phyloP scores from a whole-genome alignment of 2,329 filamentous ascomycete species.

The Dothideomycetes sp. region DNA sequence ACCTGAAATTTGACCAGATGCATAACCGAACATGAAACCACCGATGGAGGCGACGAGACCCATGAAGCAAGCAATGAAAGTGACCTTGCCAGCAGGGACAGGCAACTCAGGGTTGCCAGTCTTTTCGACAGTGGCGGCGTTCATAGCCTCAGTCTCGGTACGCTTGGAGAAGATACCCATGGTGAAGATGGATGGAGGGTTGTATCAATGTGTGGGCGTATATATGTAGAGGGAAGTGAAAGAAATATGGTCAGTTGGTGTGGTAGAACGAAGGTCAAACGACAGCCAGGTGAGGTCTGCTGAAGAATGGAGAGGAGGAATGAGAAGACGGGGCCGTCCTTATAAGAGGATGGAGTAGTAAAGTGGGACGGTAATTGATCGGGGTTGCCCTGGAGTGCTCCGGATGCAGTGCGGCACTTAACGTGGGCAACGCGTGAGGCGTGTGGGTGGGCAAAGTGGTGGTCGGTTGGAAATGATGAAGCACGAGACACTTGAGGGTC shows the following conservation, averaged over 20 bases:
- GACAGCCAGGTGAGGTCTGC: slow-evolving; percentile 12
- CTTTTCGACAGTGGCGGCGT: slow-evolving; percentile 25
- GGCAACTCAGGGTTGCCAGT: slow-evolving; percentile 15
- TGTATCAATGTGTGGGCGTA: too few relatives aligned
- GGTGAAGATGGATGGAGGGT: slow-evolving; percentile 9
- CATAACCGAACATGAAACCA: slow-evolving; percentile 55
- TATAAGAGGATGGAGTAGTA: slow-evolving; percentile 6
- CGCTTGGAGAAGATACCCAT: slow-evolving; percentile 27
- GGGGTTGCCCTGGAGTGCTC: slow-evolving; percentile 13
- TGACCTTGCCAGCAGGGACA: slow-evolving; percentile 21
- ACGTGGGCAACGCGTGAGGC: slow-evolving; percentile 4
- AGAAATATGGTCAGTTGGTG: slow-evolving; percentile 1
- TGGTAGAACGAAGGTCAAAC: slow-evolving; percentile 1
- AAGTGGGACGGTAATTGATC: slow-evolving; percentile 12
- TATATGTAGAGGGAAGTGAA: not conserved
- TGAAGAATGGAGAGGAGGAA: slow-evolving; percentile 5
- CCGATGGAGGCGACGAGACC: slow-evolving; percentile 49
- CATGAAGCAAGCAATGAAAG: slow-evolving; percentile 41
- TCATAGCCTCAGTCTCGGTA: slow-evolving; percentile 23
- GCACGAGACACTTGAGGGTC: slow-evolving; percentile 14
- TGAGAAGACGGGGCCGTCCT: slow-evolving; percentile 1
- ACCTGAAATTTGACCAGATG: slow-evolving; percentile 50
- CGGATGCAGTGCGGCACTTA: slow-evolving; percentile 9
- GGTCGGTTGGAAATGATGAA: slow-evolving; percentile 9
- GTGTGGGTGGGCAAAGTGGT: slow-evolving; percentile 1